Conservation (phyloP, 1,139 yeast species). For the Scheffersomyces titani region DNA sequence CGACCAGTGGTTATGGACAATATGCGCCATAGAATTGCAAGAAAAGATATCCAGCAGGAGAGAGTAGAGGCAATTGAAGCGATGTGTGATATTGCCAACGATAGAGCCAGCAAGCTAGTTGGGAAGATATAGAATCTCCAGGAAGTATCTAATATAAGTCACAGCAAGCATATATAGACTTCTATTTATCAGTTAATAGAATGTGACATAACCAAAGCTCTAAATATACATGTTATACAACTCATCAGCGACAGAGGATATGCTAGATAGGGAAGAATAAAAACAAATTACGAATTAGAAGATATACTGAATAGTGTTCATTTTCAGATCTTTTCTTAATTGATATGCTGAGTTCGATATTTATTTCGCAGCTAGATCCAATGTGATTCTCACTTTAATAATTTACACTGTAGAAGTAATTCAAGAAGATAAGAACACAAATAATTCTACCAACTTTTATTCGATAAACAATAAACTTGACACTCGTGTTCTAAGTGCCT, state of each 20-base stretch:
- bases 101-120: conserved; percentile 60
- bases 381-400: not conserved
- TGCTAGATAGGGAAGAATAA: no score
- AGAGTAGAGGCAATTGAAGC: conserved; percentile 69
- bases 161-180: not conserved
- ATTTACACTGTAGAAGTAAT: not conserved
- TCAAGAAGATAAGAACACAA: not conserved
- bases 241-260: no score
- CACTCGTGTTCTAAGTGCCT: not conserved
- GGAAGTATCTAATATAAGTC: not conserved
- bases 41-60: conserved; percentile 56
- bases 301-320: no score
- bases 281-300: no score
- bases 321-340: no score
- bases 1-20: conserved; percentile 64
- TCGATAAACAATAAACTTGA: not conserved
- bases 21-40: conserved; percentile 61
- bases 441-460: not conserved
- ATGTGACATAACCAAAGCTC: no score
- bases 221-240: not conserved
- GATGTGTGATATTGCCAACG: conserved; percentile 88
- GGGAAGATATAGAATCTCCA: not conserved
- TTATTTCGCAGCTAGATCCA: not conserved
- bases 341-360: not conserved
- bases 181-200: no score